Conservation (phyloP, 495 filamentous ascomycete species). For the Xylaria telfairii region DNA sequence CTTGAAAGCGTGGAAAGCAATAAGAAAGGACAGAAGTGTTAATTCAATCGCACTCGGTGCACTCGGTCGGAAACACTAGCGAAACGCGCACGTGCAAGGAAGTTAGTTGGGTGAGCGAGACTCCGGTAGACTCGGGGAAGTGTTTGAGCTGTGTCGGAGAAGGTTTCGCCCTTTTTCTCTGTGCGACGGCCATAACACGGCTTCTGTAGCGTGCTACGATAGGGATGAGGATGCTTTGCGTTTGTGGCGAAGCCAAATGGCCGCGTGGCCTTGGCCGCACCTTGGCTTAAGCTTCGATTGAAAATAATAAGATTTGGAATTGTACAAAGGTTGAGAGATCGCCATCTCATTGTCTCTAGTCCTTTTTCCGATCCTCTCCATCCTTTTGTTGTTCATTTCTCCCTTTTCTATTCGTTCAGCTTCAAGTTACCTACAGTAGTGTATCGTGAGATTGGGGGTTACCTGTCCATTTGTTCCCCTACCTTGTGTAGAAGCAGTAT, state of each 20-base stretch:
- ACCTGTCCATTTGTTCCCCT: not conserved
- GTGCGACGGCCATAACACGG: not conserved
- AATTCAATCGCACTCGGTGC: not conserved
- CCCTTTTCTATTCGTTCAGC: not conserved
- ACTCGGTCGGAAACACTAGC: not conserved
- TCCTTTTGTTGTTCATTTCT: not conserved
- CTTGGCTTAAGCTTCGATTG: not conserved
- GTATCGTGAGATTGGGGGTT: not conserved
- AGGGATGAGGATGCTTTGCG: not conserved
- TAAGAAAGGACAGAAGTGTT: not conserved
- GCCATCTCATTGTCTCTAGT: not conserved
- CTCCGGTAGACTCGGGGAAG: not conserved
- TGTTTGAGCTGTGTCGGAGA: not conserved
- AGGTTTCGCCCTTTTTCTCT: not conserved
- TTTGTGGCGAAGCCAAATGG: constrained; percentile 16
- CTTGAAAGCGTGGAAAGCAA: not conserved
- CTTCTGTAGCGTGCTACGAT: not conserved
- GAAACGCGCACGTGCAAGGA: constrained; percentile 12
- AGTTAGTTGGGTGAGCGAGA: not conserved
- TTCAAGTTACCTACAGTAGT: no score
- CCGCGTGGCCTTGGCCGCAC: constrained; percentile 17
- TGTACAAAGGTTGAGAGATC: constrained; percentile 1
- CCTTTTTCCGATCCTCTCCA: not conserved
- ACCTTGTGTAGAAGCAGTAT: no score
- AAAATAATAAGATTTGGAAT: constrained; percentile 13